Percentiles rank a stretch among this genome's conserved stretches.
These are phyloP conservation scores for Discostella pseudostelligera DNA, from an alignment of 108 stramenopile genomes.

Conservation along the genomic window DNA sequence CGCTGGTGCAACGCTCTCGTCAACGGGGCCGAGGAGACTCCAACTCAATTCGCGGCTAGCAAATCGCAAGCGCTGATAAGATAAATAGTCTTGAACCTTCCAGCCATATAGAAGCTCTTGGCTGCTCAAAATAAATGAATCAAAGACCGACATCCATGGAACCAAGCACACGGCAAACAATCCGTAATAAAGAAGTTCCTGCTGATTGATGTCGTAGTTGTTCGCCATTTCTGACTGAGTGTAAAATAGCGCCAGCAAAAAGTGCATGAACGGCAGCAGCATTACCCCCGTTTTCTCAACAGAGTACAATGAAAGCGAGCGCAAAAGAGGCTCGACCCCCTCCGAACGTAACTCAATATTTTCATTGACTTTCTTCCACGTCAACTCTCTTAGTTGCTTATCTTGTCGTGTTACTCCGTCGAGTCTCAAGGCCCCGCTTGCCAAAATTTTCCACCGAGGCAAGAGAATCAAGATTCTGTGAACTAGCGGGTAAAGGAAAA, in stretches of 20 bases:
- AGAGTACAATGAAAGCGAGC: constrained; percentile 60
- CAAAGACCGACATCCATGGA: constrained; percentile 58
- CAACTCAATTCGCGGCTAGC: constrained; percentile 72
- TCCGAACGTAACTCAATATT: constrained; percentile 75
- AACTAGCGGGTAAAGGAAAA: constrained; percentile 73
- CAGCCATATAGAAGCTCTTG: constrained; percentile 88
- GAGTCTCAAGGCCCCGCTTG: constrained; percentile 26
- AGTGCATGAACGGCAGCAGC: constrained; percentile 61
- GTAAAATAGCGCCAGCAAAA: constrained; percentile 59
- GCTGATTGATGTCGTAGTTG: constrained; percentile 66
- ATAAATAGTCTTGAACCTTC: constrained; percentile 85
- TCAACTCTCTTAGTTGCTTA: constrained; percentile 67
- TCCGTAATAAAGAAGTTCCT: constrained; percentile 81
- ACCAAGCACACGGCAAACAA: constrained; percentile 71
- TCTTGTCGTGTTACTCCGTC: constrained; percentile 69
- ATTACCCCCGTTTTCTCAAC: constrained; percentile 54
- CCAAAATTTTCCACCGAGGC: constrained; percentile 75
- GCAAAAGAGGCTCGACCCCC: constrained; percentile 83
- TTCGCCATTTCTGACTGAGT: constrained; percentile 67
- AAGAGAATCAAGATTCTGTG: constrained; percentile 48
- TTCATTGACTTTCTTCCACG: constrained; percentile 77
- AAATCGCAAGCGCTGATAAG: constrained; percentile 84
- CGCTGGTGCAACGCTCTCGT: constrained; percentile 69
- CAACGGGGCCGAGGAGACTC: constrained; percentile 64
- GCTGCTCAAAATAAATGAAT: constrained; percentile 76